Base-by-base conservation (phyloP, 352 stramenopile genomes). In the Pythium brachiatum region DNA sequence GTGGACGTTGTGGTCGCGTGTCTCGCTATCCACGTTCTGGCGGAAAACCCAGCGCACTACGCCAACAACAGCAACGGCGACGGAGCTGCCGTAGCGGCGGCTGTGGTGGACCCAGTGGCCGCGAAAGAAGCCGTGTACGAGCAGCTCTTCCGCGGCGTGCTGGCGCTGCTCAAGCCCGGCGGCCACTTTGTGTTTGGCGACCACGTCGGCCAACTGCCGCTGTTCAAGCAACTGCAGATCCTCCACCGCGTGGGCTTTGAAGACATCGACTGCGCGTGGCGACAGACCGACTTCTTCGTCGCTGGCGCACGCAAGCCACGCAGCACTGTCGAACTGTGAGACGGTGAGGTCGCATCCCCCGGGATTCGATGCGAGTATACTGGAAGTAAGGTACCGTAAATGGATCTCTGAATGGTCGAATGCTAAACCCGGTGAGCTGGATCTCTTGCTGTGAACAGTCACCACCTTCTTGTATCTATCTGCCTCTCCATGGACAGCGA, bases 191-290 rank as follows among this genome's bases (percentile, higher is more conserved):
- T 91, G 21, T 75, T 90, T 54, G 82, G 69, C 15, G 84, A 94
- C 56, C 84, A 94, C 64, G 84, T 94, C 3, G 84, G 80, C 11
- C 79, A 89, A 54, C 55, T 90, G 26, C 26, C 67, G 6, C 69
- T 90, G 11, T 94, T 91, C 53, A 59, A 72, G 43, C 84, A 94
- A 43, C 62, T 94, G 7, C 70, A 85, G 57, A 34, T 74, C 6
- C 73, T 94, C 36, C 60, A 72, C n/a, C 68, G 55, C 7, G 75
- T 78, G 2, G 84, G 84, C 0, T 94, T 91, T 59, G 68, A 81
- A 34, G 82, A 94, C 55, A 76, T 94, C 2, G 84, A 92, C 59
- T 88, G 82, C 29, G 75, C 82, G 36, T 94, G 84, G 84, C 70
- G 84, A 27, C 72, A 90, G 57, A 61, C 64, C n/a, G 84, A 90